These are phyloP conservation scores for Lepiota venenata DNA, from an alignment of 768 basidiomycete species.

Conservation along the genomic window DNA sequence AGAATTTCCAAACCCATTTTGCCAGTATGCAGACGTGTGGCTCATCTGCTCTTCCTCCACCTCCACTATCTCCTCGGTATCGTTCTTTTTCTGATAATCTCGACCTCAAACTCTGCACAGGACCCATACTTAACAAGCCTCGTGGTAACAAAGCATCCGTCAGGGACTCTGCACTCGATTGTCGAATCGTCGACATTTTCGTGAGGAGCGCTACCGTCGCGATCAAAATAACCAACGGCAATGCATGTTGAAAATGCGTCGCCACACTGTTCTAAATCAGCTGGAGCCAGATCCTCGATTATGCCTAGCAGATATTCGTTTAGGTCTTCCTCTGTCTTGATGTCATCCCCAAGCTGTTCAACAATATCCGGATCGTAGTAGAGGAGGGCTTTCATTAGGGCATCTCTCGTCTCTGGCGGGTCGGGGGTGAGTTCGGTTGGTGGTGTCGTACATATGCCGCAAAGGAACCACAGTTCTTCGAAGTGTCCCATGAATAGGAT, in stretches of 20 bases:
- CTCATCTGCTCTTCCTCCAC: not conserved
- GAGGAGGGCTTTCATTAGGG: not conserved
- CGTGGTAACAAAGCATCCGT: conserved; percentile 1
- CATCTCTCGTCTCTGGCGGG: not conserved
- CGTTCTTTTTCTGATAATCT: not conserved
- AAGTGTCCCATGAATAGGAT: conserved; percentile 3
- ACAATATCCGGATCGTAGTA: not conserved
- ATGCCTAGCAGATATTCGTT: not conserved
- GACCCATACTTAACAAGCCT: not conserved
- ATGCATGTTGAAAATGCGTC: not conserved
- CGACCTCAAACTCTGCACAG: not conserved
- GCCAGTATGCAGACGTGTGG: not conserved
- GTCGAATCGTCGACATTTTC: not conserved
- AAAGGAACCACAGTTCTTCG: conserved; percentile 11
- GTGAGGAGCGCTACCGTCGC: conserved; percentile 2
- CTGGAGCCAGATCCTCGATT: not conserved
- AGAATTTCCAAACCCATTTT: conserved; percentile 1
- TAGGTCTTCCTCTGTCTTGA: not conserved
- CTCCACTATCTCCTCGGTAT: not conserved
- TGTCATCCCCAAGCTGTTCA: not conserved
- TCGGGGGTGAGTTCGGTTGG: not conserved
- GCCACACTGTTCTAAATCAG: not conserved
- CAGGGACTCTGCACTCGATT: not conserved
- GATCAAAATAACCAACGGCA: conserved; percentile 10
- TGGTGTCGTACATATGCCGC: conserved; percentile 7